Evolutionary conservation across 2,329 filamentous ascomycete genomes (phyloP).

Genomic region (Taxawa tesnikishii): DNA sequence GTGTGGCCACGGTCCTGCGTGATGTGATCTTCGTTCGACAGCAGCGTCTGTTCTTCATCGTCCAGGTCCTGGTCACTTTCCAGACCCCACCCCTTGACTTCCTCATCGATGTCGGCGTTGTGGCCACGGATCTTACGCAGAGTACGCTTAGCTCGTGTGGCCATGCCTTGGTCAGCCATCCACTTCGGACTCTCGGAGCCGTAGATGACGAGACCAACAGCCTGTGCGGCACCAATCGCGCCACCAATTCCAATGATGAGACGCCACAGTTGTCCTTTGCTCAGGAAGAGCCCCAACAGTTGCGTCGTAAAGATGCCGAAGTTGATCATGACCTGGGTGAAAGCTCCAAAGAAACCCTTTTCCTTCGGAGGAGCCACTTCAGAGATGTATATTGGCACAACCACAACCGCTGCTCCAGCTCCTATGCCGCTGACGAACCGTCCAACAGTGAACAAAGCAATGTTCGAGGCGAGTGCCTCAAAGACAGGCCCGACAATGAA

Average conservation of each 20-base stretch:
- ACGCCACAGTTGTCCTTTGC: conserved; percentile 68
- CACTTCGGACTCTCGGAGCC: conserved; percentile 82
- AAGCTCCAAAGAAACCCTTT: conserved; percentile 56
- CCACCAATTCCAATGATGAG: conserved; percentile 67
- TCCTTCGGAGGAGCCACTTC: conserved; percentile 65
- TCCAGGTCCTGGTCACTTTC: conserved; percentile 18
- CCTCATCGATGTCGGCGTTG: conserved; percentile 56
- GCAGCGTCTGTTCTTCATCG: conserved; percentile 60
- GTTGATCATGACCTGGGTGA: conserved; percentile 92
- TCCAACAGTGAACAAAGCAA: conserved; percentile 58
- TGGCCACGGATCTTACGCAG: conserved; percentile 67
- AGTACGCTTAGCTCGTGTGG: conserved; percentile 49
- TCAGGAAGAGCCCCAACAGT: conserved; percentile 75
- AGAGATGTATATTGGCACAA: conserved; percentile 88
- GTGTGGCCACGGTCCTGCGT: conserved; percentile 6
- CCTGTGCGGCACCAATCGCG: conserved; percentile 54
- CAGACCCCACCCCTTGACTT: conserved; percentile 44
- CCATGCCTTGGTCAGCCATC: conserved; percentile 56
- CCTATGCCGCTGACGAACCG: conserved; percentile 71
- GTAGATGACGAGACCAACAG: conserved; percentile 53
- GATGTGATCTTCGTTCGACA: conserved; percentile 30
- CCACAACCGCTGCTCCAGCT: conserved; percentile 79
- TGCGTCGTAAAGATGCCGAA: conserved; percentile 72
- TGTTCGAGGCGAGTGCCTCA: conserved; percentile 58
- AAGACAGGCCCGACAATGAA: conserved; percentile 65